Base-by-base conservation (phyloP, 257 asterid species). In the Nicotiana obtusifolia region DNA sequence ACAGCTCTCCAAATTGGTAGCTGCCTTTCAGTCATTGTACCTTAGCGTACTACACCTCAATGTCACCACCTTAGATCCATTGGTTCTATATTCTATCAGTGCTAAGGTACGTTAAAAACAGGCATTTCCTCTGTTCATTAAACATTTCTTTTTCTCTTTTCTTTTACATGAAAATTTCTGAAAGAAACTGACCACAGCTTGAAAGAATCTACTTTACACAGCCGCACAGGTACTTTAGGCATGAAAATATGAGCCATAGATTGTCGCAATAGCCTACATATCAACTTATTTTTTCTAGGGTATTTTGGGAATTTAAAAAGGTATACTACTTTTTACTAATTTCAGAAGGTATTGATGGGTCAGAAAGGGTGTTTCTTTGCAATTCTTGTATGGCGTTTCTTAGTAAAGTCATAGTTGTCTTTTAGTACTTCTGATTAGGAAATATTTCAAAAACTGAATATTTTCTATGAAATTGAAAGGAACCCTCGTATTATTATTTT, bases 1-100 rank as follows among this genome's bases (percentile, higher is more conserved):
- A 31, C 99, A 93, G 83, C 93, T 93, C 33, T 96, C 98, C 0
- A 91, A 84, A 86, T 81, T 96, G 79, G 97, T 94, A 44, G 92
- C 90, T 22, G 89, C 93, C 0, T 91, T 96, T 41, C 97, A 94
- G 7, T 84, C 97, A 4, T 54, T 94, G 69, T 83, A 80, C 49
- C 95, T 96, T 78, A 82, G 90, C 64, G 86, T 94, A 30, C 98
- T 96, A 60, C 99, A 96, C 87, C 97, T 96, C 82, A 94, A 92
- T 80, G 91, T 94, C 79, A 91, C 97, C 80, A 90, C 98, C 4
- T 86, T 94, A 62, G 97, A 93, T 86, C 86, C 92, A 4, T 90
- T 91, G 81, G 98, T 94, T 66, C 97, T 96, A 80, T 96, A 96
- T 89, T 96, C 99, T 56, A 88, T 96, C 69, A 96, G 98, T 66